A percentile compares a stretch with the other conserved stretches of the same genome.
Conservation (phyloP, 805 yeast species). For the Candida hungchunana region DNA sequence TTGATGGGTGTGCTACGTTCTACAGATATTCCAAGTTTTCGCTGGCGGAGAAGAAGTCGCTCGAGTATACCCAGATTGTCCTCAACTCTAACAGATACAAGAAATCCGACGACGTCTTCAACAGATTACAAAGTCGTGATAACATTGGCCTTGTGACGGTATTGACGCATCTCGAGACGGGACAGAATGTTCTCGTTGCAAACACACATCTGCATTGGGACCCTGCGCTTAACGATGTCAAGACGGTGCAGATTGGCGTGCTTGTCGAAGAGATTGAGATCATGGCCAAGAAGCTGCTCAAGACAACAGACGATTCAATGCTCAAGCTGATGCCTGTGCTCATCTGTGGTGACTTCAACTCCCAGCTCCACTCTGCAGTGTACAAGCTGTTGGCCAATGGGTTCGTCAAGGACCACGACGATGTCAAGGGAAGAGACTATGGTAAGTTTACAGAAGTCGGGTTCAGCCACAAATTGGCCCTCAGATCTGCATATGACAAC, state of each 20-base stretch:
- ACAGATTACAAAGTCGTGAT: constrained; percentile 94
- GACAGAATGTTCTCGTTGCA: constrained; percentile 67
- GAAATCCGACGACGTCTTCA: constrained; percentile 90
- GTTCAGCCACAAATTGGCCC: constrained; percentile 71
- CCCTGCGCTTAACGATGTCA: constrained; percentile 93
- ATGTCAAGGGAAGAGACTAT: constrained; percentile 81
- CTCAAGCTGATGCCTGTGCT: constrained; percentile 66
- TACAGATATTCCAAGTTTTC: constrained; percentile 67
- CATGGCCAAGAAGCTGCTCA: constrained; percentile 39
- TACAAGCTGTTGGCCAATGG: constrained; percentile 86
- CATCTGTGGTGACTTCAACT: constrained; percentile 95
- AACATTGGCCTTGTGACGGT: constrained; percentile 79
- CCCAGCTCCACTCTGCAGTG: constrained; percentile 83
- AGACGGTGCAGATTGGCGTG: constrained; percentile 91
- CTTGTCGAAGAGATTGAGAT: constrained; percentile 81
- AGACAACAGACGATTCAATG: constrained; percentile 38
- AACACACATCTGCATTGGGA: constrained; percentile 99
- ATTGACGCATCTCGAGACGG: constrained; percentile 68
- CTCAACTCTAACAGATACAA: constrained; percentile 82
- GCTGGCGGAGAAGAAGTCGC: constrained; percentile 61
- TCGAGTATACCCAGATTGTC: constrained; percentile 82
- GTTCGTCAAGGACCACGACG: constrained; percentile 69
- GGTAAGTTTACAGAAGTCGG: constrained; percentile 91
- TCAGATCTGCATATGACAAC: constrained; percentile 79
- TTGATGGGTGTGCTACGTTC: constrained; percentile 98